Conservation (phyloP, 2,329 filamentous ascomycete genomes). For the Cladosporium sp. region DNA sequence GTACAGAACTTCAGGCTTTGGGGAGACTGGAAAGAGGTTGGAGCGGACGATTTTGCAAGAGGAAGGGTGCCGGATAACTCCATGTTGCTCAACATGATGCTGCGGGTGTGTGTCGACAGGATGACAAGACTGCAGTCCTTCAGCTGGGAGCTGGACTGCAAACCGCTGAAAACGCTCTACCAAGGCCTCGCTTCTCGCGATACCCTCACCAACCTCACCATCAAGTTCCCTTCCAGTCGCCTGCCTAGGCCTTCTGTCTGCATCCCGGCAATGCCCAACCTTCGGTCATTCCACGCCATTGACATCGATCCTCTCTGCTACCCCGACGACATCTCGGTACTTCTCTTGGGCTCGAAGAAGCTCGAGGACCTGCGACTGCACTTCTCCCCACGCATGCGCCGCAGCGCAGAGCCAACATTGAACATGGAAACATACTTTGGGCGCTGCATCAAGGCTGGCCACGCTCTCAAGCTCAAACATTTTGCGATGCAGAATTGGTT, state of each 20-base stretch:
- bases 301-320: conserved; percentile 63
- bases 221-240: conserved; percentile 54
- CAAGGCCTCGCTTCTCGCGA: conserved; percentile 49
- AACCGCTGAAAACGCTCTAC: conserved; percentile 57
- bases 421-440: conserved; percentile 54
- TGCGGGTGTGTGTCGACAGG: conserved; percentile 56
- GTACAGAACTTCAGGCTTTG: conserved; percentile 50
- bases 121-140: conserved; percentile 55
- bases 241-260: conserved; percentile 54
- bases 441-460: conserved; percentile 46
- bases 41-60: conserved; percentile 54
- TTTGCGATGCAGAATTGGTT: conserved; percentile 57
- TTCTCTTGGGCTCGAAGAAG: conserved; percentile 51
- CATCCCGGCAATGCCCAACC: conserved; percentile 54
- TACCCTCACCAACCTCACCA: conserved; percentile 49
- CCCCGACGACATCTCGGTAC: conserved; percentile 57
- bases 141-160: conserved; percentile 59
- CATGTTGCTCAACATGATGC: conserved; percentile 59
- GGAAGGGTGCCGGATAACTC: conserved; percentile 60
- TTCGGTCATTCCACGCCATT: conserved; percentile 51
- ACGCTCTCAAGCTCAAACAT: conserved; percentile 46
- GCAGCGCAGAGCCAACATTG: conserved; percentile 54
- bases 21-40: conserved; percentile 56
- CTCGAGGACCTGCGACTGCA: conserved; percentile 54
- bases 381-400: conserved; percentile 60